Evolutionary conservation across 805 yeast species (phyloP).

Genomic region (Komagataella phaffii): DNA sequence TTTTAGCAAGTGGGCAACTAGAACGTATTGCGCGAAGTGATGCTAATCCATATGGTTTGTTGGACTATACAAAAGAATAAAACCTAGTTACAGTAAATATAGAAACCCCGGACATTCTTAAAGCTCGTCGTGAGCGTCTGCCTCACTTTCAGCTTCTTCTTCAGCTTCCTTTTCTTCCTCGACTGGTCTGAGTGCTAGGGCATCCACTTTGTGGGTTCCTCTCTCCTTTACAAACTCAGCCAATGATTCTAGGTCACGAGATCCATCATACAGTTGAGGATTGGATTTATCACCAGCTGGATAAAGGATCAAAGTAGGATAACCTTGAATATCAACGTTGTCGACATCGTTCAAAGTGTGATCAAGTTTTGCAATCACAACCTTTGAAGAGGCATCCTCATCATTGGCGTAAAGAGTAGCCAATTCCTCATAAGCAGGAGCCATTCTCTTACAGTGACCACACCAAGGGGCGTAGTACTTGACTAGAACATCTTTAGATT

Average conservation of each 20-base stretch:
- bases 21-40: not conserved
- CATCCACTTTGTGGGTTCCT: conserved; percentile 52
- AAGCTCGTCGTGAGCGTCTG: conserved; percentile 10
- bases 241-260: conserved; percentile 63
- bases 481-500: conserved; percentile 59
- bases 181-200: conserved; percentile 14
- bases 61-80: not conserved
- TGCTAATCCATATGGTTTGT: too few species aligned
- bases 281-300: conserved; percentile 71
- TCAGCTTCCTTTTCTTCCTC: conserved; percentile 12
- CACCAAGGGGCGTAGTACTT: conserved; percentile 98
- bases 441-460: conserved; percentile 88
- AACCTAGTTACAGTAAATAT: not conserved
- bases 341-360: conserved; percentile 79
- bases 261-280: conserved; percentile 54
- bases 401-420: conserved; percentile 53
- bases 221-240: conserved; percentile 57
- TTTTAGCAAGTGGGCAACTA: not conserved
- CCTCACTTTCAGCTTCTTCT: conserved; percentile 16
- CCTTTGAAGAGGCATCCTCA: conserved; percentile 32
- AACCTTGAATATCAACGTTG: conserved; percentile 69
- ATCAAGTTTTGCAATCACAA: conserved; percentile 76
- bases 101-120: not conserved
- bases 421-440: conserved; percentile 80
- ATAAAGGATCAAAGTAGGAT: conserved; percentile 84